Percentiles rank a stretch among this genome's conserved stretches.
phyloP scores from a whole-genome alignment of 495 filamentous ascomycete species.

The Aspergillus carlsbadensis region DNA sequence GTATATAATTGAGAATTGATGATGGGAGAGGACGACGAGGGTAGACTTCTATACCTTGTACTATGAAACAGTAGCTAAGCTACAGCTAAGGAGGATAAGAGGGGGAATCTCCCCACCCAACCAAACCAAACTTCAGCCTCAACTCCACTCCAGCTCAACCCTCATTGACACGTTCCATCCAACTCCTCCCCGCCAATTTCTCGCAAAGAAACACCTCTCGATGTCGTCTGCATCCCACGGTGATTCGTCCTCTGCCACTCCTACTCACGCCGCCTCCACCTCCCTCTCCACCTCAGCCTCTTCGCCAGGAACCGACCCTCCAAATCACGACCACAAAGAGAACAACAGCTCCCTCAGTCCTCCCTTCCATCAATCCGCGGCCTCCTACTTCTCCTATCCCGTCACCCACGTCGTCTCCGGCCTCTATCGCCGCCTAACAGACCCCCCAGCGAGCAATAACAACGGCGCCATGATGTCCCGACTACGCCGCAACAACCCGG shows the following conservation, averaged over 20 bases:
- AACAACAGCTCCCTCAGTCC: constrained; percentile 18
- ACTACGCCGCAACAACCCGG: constrained; percentile 14
- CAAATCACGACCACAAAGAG: constrained; percentile 22
- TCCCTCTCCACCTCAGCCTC: constrained; percentile 24
- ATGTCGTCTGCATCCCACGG: constrained; percentile 19
- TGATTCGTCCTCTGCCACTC: constrained; percentile 16
- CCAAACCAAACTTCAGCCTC: constrained; percentile 13
- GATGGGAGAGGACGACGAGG: no score
- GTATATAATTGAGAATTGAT: background rate
- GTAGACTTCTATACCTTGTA: no score
- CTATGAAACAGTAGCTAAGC: background rate
- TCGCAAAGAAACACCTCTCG: background rate
- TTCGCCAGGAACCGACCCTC: constrained; percentile 30
- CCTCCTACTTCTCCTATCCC: constrained; percentile 55
- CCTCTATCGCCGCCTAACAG: constrained; percentile 53
- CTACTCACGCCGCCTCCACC: constrained; percentile 30
- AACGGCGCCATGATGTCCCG: constrained; percentile 26
- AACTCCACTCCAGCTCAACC: constrained; percentile 10
- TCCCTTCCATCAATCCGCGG: constrained; percentile 33
- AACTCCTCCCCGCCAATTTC: constrained; percentile 7
- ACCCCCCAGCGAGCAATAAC: constrained; percentile 32
- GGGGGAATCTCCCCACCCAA: constrained; percentile 2
- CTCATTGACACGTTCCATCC: constrained; percentile 5
- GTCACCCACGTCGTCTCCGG: constrained; percentile 54
- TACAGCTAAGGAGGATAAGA: background rate